phyloP scores from a whole-genome alignment of 106 monocot species.

The Acorus calamus region DNA sequence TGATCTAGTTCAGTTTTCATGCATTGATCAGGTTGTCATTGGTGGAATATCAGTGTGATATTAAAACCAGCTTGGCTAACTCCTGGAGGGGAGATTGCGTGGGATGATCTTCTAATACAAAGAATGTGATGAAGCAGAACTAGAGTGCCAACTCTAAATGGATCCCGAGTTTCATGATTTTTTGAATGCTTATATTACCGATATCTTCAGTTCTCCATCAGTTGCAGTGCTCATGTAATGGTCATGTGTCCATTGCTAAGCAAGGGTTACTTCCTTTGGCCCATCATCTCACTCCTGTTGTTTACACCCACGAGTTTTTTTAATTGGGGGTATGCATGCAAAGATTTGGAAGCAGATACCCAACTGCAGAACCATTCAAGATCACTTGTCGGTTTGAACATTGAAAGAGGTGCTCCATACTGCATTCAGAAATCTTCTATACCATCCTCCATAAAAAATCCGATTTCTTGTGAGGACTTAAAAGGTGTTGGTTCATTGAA shows the following conservation, averaged over 20 bases:
- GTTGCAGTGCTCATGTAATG: constrained; percentile 14
- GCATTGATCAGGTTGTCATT: no score
- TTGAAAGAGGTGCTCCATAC: not conserved
- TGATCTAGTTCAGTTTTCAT: no score
- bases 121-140: no score
- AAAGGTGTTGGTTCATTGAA: constrained; percentile 71
- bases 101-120: no score
- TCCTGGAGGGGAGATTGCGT: no score
- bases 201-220: constrained; percentile 6
- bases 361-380: not conserved
- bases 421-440: constrained; percentile 15
- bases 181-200: constrained; percentile 1
- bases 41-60: no score
- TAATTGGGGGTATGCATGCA: constrained; percentile 1
- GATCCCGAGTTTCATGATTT: not conserved
- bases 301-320: constrained; percentile 24
- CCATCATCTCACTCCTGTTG: constrained; percentile 7
- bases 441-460: constrained; percentile 16
- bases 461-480: constrained; percentile 64
- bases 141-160: constrained; percentile 1
- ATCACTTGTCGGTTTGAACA: constrained; percentile 7
- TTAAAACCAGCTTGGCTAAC: no score
- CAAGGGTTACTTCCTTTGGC: constrained; percentile 9
- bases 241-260: constrained; percentile 34
- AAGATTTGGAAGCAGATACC: constrained; percentile 1